Percentiles rank a stretch among this genome's conserved stretches.
phyloP scores from a whole-genome alignment of 1,284 basidiomycete genomes.

The Phenoliferia sp. region DNA sequence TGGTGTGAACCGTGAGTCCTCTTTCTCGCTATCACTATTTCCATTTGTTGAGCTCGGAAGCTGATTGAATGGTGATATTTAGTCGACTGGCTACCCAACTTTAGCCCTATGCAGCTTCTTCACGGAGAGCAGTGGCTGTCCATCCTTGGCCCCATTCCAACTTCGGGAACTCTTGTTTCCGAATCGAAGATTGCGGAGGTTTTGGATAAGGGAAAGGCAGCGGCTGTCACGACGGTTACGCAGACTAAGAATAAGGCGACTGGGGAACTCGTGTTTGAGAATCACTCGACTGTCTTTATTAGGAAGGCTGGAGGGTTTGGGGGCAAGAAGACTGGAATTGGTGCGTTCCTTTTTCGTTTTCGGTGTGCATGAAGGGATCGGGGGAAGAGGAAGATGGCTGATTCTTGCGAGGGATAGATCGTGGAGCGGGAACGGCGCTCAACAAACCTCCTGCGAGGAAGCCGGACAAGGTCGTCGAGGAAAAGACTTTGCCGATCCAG shows the following conservation, averaged over 20 bases:
- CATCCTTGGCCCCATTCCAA: slow-evolving; percentile 78
- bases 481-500: slow-evolving; percentile 74
- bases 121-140: slow-evolving; percentile 96
- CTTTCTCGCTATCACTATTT: no score
- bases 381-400: no score
- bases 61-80: slow-evolving; percentile 44
- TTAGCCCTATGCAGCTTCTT: slow-evolving; percentile 88
- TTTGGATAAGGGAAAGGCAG: slow-evolving; percentile 82
- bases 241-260: slow-evolving; percentile 73
- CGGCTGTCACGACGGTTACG: slow-evolving; percentile 72
- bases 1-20: slow-evolving; percentile 38
- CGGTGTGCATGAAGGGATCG: background rate
- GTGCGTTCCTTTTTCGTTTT: slow-evolving; percentile 46
- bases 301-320: slow-evolving; percentile 94
- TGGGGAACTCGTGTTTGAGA: slow-evolving; percentile 83
- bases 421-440: slow-evolving; percentile 78
- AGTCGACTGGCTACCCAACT: slow-evolving; percentile 88
- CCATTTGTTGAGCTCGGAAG: background rate
- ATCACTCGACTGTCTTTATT: slow-evolving; percentile 86
- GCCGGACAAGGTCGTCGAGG: slow-evolving; percentile 79
- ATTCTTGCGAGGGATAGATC: no score
- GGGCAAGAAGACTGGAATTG: slow-evolving; percentile 77
- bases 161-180: slow-evolving; percentile 75
- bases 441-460: slow-evolving; percentile 77
- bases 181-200: slow-evolving; percentile 68